Conservation (phyloP, 805 yeast genomes). For the Saturnispora hagleri region DNA sequence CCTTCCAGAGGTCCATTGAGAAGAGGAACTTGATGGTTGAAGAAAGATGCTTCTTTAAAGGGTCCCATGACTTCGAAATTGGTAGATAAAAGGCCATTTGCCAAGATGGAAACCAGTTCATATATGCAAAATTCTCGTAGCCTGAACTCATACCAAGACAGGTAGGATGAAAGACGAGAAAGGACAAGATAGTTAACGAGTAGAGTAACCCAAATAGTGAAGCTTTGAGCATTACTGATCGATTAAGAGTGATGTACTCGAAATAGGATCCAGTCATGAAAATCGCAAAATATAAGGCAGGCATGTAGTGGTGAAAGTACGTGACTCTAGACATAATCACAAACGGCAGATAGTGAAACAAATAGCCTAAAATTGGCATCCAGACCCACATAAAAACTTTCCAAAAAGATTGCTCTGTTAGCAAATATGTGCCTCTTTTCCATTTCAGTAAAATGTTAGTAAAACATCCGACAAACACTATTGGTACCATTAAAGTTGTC, state of each 20-base stretch:
- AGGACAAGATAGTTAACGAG: constrained; percentile 38
- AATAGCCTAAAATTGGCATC: constrained; percentile 77
- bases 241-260: constrained; percentile 32
- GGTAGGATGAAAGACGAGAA: constrained; percentile 53
- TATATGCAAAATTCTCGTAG: constrained; percentile 29
- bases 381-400: constrained; percentile 50
- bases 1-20: background rate
- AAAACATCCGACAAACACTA: constrained; percentile 14
- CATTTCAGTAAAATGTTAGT: constrained; percentile 41
- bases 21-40: background rate
- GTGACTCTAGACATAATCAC: constrained; percentile 80
- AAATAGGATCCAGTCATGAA: constrained; percentile 44
- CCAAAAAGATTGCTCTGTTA: constrained; percentile 25
- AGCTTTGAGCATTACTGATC: background rate
- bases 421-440: constrained; percentile 45
- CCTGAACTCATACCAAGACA: constrained; percentile 60
- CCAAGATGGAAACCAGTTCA: constrained; percentile 45
- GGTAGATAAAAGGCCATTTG: constrained; percentile 14
- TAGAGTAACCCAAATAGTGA: constrained; percentile 31
- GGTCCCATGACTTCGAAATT: background rate
- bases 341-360: constrained; percentile 67
- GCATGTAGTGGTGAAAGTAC: constrained; percentile 77
- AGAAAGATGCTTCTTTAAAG: background rate
- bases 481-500: constrained; percentile 3
- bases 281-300: constrained; percentile 73